phyloP scores from a whole-genome alignment of 306 rosid species.

The Inga leiocalycina region DNA sequence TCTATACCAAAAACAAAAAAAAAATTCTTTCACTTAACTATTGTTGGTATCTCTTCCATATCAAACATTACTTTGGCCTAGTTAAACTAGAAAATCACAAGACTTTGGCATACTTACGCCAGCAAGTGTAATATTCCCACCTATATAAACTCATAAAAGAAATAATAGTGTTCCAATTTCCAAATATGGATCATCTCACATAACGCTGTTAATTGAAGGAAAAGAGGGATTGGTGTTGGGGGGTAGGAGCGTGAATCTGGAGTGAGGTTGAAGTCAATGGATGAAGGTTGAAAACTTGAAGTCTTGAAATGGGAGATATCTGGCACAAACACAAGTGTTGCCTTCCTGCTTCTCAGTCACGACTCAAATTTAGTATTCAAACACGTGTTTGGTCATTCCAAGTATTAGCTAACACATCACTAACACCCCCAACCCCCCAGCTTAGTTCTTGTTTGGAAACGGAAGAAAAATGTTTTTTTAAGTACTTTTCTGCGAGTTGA shows the following conservation, averaged over 20 bases:
- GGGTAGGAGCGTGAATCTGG: constrained; percentile 29
- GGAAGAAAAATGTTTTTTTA: too few relatives aligned
- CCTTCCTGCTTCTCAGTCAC: constrained; percentile 52
- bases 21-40: too few relatives aligned
- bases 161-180: background rate
- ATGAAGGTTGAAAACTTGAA: background rate
- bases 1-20: too few relatives aligned
- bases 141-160: background rate
- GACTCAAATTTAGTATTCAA: constrained; percentile 25
- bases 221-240: background rate
- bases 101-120: too few relatives aligned
- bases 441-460: too few relatives aligned
- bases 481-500: too few relatives aligned
- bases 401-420: background rate
- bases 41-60: too few relatives aligned
- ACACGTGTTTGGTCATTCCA: constrained; percentile 29
- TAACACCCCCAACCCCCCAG: background rate
- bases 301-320: constrained; percentile 51
- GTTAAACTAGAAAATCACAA: too few relatives aligned
- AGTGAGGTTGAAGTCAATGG: constrained; percentile 58
- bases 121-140: background rate
- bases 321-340: constrained; percentile 39
- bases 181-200: background rate
- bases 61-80: too few relatives aligned
- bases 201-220: background rate